Percentiles rank a stretch among this genome's conserved stretches.
Evolutionary conservation across 371 early-diverging fungal genomes (phyloP).

Genomic region (Lichtheimia ornata): DNA sequence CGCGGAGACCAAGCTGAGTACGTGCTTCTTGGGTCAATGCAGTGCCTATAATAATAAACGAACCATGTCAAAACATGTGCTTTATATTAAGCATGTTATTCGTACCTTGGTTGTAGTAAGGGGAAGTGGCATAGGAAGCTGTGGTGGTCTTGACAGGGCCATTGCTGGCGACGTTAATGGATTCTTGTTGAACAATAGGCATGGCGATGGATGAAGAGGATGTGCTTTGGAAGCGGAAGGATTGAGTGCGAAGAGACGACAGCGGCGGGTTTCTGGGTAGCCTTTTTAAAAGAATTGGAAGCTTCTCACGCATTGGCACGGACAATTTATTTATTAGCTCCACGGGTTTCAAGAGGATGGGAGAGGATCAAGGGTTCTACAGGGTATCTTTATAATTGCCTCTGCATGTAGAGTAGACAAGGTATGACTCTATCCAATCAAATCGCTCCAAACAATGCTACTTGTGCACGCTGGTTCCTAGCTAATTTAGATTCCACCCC

Average conservation of each 20-base stretch:
- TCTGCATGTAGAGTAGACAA: constrained; percentile 1
- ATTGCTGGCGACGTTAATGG: not conserved
- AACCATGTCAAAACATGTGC: not conserved
- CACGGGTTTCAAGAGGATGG: too few species aligned
- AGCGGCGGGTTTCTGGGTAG: not conserved
- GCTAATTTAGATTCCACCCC: too few species aligned
- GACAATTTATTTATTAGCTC: not conserved
- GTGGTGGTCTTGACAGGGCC: not conserved
- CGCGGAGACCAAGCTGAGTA: constrained; percentile 50
- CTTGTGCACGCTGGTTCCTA: not conserved
- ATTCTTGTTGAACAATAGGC: constrained; percentile 12
- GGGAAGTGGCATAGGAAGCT: constrained; percentile 13
- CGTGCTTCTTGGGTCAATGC: constrained; percentile 10
- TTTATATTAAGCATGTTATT: not conserved
- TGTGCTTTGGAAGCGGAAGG: constrained; percentile 2
- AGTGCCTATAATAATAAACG: constrained; percentile 14
- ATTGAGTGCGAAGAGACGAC: not conserved
- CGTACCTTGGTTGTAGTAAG: constrained; percentile 26
- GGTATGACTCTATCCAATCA: constrained; percentile 17
- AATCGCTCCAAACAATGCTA: constrained; percentile 9
- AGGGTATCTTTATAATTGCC: too few species aligned
- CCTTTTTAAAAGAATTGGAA: constrained; percentile 17
- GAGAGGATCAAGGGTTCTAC: too few species aligned
- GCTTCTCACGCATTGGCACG: constrained; percentile 20
- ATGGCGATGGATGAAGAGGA: constrained; percentile 4